phyloP scores from a whole-genome alignment of 176 grass and related monocot genomes.

The Phragmites australis region DNA sequence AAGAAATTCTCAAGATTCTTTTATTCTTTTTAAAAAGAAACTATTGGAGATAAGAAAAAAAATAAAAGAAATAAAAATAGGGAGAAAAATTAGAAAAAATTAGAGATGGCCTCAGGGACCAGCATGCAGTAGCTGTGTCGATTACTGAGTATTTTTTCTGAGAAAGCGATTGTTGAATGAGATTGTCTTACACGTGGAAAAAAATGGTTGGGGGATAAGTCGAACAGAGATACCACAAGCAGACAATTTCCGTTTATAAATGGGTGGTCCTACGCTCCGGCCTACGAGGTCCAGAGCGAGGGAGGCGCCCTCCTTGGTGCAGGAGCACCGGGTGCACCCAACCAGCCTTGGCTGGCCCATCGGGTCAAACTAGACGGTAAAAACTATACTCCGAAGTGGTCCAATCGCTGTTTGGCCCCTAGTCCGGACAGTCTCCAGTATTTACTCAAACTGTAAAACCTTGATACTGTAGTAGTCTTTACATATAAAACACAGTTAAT shows the following conservation, averaged over 20 bases:
- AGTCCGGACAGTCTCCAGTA: not conserved
- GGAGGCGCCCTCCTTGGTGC: not conserved
- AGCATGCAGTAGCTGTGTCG: not conserved
- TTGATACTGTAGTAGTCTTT: not conserved
- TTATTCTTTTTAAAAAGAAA: no score
- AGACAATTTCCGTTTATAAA: not conserved
- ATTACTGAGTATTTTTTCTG: not conserved
- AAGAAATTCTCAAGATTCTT: no score
- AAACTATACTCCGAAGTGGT: not conserved
- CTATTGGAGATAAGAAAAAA: no score
- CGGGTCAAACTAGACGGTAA: not conserved
- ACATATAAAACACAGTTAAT: not conserved
- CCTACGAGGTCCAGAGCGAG: not conserved
- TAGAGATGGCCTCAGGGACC: not conserved
- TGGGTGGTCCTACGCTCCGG: not conserved
- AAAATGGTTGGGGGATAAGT: not conserved
- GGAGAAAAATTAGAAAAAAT: no score
- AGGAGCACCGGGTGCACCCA: conserved; percentile 7
- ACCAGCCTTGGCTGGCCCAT: not conserved
- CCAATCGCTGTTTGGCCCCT: not conserved
- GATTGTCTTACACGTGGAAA: conserved; percentile 19
- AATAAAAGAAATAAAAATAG: no score
- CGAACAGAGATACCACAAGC: not conserved
- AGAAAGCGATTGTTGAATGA: not conserved
- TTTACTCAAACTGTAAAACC: not conserved